These are phyloP conservation scores for Schizosaccharomyces octosporus DNA, from an alignment of 805 yeast genomes.

Conservation along the genomic window DNA sequence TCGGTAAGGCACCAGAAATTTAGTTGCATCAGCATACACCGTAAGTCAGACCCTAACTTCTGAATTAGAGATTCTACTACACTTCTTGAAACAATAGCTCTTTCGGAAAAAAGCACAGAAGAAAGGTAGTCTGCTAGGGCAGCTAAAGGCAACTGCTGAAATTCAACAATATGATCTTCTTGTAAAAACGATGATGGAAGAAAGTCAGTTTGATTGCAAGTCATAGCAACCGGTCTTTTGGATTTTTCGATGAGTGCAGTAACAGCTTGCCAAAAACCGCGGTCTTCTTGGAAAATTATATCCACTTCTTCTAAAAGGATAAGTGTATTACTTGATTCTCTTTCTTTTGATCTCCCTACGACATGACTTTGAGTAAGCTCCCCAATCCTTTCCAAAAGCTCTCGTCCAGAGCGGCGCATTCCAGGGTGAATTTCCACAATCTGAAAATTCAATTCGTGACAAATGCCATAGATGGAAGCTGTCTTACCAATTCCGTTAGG, in stretches of 20 bases:
- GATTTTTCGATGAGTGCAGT: constrained; percentile 34
- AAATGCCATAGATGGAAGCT: constrained; percentile 41
- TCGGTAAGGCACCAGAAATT: neutral
- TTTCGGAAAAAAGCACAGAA: neutral
- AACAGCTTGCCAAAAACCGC: constrained; percentile 55
- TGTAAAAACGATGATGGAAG: neutral
- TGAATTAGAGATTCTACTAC: neutral
- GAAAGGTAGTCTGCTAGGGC: neutral
- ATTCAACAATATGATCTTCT: neutral
- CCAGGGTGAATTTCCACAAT: constrained; percentile 64
- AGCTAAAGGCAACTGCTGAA: neutral
- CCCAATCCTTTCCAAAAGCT: constrained; percentile 33
- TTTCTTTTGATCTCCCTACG: constrained; percentile 22
- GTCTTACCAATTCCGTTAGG: constrained; percentile 59
- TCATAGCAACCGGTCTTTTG: constrained; percentile 44
- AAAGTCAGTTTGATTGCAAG: constrained; percentile 19
- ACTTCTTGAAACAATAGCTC: neutral
- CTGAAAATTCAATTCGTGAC: constrained; percentile 36
- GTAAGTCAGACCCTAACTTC: neutral
- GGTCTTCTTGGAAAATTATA: constrained; percentile 49
- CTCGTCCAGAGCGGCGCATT: constrained; percentile 48
- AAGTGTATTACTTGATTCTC: constrained; percentile 11
- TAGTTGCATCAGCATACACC: neutral
- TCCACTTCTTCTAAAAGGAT: constrained; percentile 74
- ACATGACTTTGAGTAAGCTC: constrained; percentile 70